Evolutionary conservation across 169 alveolate genomes (phyloP).

Genomic region (Plasmodium adleri): DNA sequence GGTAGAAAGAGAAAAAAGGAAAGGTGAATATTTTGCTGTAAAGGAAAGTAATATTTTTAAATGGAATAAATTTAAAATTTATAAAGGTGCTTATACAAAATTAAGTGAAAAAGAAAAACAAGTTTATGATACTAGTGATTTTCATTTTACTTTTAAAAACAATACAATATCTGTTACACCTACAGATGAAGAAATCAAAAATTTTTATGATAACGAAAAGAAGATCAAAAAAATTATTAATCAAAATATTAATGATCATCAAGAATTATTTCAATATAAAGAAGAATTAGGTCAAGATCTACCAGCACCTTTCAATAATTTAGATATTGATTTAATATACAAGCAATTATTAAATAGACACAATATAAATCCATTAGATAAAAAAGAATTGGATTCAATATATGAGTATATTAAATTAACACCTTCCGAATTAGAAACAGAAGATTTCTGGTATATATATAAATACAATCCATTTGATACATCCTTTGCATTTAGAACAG

Average conservation of each 20-base stretch:
- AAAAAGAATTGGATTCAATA: constrained; percentile 31
- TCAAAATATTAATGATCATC: constrained; percentile 59
- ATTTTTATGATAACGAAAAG: constrained; percentile 79
- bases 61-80: constrained; percentile 86
- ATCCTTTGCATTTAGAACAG: constrained; percentile 56
- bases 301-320: constrained; percentile 52
- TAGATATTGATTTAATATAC: constrained; percentile 52
- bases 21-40: constrained; percentile 90
- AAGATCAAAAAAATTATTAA: constrained; percentile 77
- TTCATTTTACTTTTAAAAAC: constrained; percentile 84
- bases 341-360: constrained; percentile 67
- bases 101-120: constrained; percentile 80
- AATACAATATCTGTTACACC: constrained; percentile 83
- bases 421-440: constrained; percentile 56
- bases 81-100: constrained; percentile 78
- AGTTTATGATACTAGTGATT: constrained; percentile 82
- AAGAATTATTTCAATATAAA: constrained; percentile 67
- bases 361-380: constrained; percentile 60
- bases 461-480: constrained; percentile 61
- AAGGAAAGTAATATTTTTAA: constrained; percentile 87
- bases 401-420: constrained; percentile 46
- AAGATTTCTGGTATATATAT: constrained; percentile 64
- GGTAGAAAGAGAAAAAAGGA: constrained; percentile 82
- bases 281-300: constrained; percentile 56
- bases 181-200: constrained; percentile 81